A percentile compares a stretch with the other conserved stretches of the same genome.
These are phyloP conservation scores for Daedalea quercina DNA, from an alignment of 768 basidiomycete genomes.

Conservation along the genomic window DNA sequence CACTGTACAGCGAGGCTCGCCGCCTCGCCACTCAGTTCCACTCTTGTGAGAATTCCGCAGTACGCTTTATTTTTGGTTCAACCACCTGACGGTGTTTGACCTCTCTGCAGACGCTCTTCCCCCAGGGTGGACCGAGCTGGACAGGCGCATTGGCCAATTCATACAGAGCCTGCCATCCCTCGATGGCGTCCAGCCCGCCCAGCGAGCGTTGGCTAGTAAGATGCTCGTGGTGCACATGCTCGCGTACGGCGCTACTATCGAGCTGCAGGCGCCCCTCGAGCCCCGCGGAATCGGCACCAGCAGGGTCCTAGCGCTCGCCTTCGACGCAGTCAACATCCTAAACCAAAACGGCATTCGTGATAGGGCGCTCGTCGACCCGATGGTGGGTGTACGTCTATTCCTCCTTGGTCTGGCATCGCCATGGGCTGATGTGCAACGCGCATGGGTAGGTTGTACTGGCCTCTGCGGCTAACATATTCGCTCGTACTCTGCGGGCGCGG, in stretches of 20 bases:
- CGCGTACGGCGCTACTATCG: conserved; percentile 21
- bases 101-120: conserved; percentile 16
- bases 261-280: conserved; percentile 20
- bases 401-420: background rate
- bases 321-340: conserved; percentile 12
- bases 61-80: too few relatives aligned
- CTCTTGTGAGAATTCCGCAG: conserved; percentile 16
- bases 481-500: too few relatives aligned
- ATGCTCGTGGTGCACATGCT: conserved; percentile 21
- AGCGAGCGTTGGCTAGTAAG: conserved; percentile 11
- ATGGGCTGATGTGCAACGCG: too few relatives aligned
- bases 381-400: conserved; percentile 18
- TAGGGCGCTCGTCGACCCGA: conserved; percentile 15
- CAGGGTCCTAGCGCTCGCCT: conserved; percentile 14
- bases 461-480: too few relatives aligned
- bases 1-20: conserved; percentile 52
- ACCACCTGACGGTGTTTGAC: background rate
- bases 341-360: conserved; percentile 5
- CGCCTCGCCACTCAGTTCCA: conserved; percentile 39
- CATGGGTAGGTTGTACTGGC: too few relatives aligned
- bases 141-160: conserved; percentile 24
- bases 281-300: background rate
- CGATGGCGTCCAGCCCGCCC: conserved; percentile 7
- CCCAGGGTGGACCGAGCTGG: conserved; percentile 9
- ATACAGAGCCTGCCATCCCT: conserved; percentile 15